These are phyloP conservation scores for Reutealis trisperma DNA, from an alignment of 345 rosid species.

Conservation along the genomic window DNA sequence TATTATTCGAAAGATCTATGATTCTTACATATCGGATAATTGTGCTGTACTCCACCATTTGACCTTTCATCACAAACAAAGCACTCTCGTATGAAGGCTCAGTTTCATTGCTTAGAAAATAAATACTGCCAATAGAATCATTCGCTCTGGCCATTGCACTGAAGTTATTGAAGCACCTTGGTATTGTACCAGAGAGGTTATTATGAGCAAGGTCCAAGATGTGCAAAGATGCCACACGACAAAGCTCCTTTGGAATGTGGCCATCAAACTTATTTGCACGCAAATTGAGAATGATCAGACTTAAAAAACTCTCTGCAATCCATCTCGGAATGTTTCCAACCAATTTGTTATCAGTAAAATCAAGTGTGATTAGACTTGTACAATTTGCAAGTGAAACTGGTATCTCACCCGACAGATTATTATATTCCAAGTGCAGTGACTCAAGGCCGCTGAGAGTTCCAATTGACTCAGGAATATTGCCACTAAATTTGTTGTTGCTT, in stretches of 20 bases:
- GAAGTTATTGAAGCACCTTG: conserved; percentile 6
- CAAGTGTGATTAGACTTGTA: neutral
- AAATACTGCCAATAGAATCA: too few species aligned
- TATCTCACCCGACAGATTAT: too few species aligned
- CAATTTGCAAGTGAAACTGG: too few species aligned
- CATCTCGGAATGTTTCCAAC: conserved; percentile 10
- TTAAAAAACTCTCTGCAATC: neutral
- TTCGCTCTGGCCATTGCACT: neutral
- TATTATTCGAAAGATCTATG: neutral
- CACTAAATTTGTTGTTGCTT: too few species aligned
- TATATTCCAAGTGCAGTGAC: too few species aligned
- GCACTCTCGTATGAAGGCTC: neutral
- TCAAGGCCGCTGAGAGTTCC: too few species aligned
- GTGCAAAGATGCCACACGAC: neutral
- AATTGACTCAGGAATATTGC: too few species aligned
- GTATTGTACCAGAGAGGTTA: conserved; percentile 2
- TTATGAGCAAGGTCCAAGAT: conserved; percentile 12
- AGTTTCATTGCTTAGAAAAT: too few species aligned
- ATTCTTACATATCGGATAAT: conserved; percentile 9
- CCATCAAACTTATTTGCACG: conserved; percentile 11
- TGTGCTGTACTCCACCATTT: neutral
- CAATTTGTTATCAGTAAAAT: conserved; percentile 6
- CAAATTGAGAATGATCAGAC: neutral
- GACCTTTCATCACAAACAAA: neutral
- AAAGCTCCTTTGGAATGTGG: neutral